Evolutionary conservation across 306 rosid genomes (phyloP).

Genomic region (Pachyrhizus erosus): DNA sequence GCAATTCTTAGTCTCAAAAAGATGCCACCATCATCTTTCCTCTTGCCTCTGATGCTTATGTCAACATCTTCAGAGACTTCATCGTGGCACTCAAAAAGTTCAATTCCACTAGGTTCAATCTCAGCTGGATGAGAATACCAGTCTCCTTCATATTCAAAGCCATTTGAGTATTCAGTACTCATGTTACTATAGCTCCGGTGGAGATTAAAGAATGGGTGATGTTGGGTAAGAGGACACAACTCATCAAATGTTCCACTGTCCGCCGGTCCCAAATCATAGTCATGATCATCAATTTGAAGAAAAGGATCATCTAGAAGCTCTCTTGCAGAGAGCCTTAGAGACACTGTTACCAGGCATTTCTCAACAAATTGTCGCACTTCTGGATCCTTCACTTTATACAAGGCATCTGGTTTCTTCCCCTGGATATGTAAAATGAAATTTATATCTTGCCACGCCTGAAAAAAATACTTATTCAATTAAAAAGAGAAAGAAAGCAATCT

Average conservation of each 20-base stretch:
- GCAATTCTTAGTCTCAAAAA: slow-evolving; percentile 85
- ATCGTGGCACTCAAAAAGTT: slow-evolving; percentile 77
- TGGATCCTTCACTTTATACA: slow-evolving; percentile 85
- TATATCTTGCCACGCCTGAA: slow-evolving; percentile 41
- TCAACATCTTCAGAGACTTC: slow-evolving; percentile 69
- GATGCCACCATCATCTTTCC: slow-evolving; percentile 69
- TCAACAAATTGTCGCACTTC: slow-evolving; percentile 83
- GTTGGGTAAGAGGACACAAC: slow-evolving; percentile 50
- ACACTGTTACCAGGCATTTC: slow-evolving; percentile 87
- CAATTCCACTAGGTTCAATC: slow-evolving; percentile 68
- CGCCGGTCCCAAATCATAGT: slow-evolving; percentile 55
- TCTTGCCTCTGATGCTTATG: slow-evolving; percentile 84
- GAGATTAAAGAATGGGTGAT: slow-evolving; percentile 59
- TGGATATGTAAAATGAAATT: slow-evolving; percentile 46
- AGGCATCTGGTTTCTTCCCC: slow-evolving; percentile 93
- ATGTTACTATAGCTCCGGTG: slow-evolving; percentile 52
- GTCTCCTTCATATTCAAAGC: slow-evolving; percentile 60
- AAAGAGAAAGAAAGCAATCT: slow-evolving; percentile 53
- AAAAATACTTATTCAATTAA: neutral
- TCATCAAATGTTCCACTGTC: slow-evolving; percentile 52
- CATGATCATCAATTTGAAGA: slow-evolving; percentile 69
- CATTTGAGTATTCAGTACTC: slow-evolving; percentile 59
- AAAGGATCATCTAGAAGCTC: slow-evolving; percentile 90
- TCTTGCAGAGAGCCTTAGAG: slow-evolving; percentile 80
- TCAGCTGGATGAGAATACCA: slow-evolving; percentile 64